Evolutionary conservation across 768 basidiomycete species (phyloP), one percentile per base, ranked within the genome.

Genomic region (Amanita rubescens): DNA sequence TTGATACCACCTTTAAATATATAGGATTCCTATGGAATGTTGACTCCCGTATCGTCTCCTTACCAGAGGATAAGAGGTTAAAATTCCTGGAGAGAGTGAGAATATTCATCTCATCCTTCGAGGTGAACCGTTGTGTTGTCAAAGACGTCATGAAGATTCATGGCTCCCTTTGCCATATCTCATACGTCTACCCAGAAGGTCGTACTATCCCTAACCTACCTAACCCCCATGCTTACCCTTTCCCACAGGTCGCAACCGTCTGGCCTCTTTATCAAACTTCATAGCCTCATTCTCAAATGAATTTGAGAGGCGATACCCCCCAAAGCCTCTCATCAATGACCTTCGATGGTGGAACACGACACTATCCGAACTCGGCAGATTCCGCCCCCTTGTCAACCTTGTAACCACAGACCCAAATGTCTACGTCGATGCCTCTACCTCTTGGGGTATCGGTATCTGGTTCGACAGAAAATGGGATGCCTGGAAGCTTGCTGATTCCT

Each of bases 121-220:
- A 38, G 9, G 15, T 50, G 11, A 39, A 35, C 17, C 38, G n/a
- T 4, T 63, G 64, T 42, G 34, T 49, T 0, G 53, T 67, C 3
- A 34, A 42, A 5, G 62, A 66, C 2, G 56, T 65, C 1, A 51
- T 64, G 34, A 63, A 60, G 14, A 58, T 72, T 17, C 63, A 64
- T 39, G 65, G 70, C 14, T 64, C 67, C 0, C 59, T 73, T 0
- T 65, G 62, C 15, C 67, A 73, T 47, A 55, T 66, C 22, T 51
- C 66, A 0, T 69, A 71, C 45, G 60, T 71, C 1, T 61, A 65
- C 49, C 51, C 52, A 0, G 51, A 56, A 0, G 60, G 64, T n/a
- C n/a, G n/a, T n/a, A n/a, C n/a, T n/a, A n/a, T n/a, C n/a, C n/a
- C n/a, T n/a, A n/a, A n/a, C n/a, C n/a, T n/a, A n/a, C n/a, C n/a